Evolutionary conservation across 306 rosid genomes (phyloP), one percentile per base, ranked within the genome.

Genomic region (Benincasa hispida): DNA sequence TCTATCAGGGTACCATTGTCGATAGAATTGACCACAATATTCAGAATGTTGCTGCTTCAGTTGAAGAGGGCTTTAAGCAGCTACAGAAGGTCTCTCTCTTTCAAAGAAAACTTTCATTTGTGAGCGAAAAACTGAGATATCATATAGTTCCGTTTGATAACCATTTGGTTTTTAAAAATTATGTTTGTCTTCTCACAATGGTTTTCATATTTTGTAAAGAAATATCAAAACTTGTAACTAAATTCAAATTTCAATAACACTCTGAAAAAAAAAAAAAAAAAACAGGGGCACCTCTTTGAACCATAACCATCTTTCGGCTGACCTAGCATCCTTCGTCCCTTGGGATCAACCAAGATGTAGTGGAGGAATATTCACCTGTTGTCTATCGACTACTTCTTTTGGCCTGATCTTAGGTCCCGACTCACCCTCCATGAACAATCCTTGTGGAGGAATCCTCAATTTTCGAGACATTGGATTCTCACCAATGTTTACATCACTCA

Each of bases 11-110:
- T 72, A 89, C 97, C 30, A 91, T 91, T 48, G 93, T 91, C 51
- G 97, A 91, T 82, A 88, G 97, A 79, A 89, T 91, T 53, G 92
- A 91, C 88, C 87, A 89, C 87, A 89, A 91, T 76, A 87, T 89
- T 81, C 97, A 91, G 84, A 85, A 70, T 83, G 93, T 87, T 50
- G 85, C 92, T 45, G 76, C 81, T 19, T 79, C 92, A 2, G 88
- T 91, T 62, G 96, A 89, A 75, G 92, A 89, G 81, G 97, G 97
- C 51, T 77, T 85, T 57, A 87, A 89, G 81, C 88, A 91, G 73
- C 88, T 91, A 63, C 87, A 87, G 39, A 91, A 91, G 93, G 93
- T 91, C 65, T 77, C 60, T 42, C 37, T 48, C 53, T 62, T 27
- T 67, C 35, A 67, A 21, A 21, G 34, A 67, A 39, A 39, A 66